These are phyloP conservation scores for Ceratocystis smalleyi DNA, from an alignment of 2,329 filamentous ascomycete species.

Conservation along the genomic window DNA sequence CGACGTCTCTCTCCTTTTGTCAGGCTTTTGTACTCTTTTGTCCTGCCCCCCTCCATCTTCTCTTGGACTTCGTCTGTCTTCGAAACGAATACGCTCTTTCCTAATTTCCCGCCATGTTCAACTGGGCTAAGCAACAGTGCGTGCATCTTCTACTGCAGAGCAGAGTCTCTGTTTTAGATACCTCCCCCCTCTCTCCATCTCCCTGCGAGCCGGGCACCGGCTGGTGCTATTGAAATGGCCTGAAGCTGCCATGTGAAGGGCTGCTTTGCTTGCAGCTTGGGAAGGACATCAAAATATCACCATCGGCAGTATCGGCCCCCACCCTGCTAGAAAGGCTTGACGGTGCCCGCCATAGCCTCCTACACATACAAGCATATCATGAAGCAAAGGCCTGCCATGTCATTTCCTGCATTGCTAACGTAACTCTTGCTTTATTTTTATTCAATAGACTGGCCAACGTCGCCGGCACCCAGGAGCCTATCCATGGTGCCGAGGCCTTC, in stretches of 20 bases:
- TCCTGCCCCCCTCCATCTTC: conserved; percentile 3
- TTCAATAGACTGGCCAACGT: conserved; percentile 51
- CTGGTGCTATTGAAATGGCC: conserved; percentile 1
- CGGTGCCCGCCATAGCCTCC: neutral
- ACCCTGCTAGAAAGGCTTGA: neutral
- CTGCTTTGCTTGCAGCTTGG: neutral
- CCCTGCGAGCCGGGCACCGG: conserved; percentile 19
- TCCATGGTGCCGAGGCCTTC: conserved; percentile 82
- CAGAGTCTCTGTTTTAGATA: conserved; percentile 7
- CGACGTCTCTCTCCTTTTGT: conserved; percentile 2
- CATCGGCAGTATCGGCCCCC: neutral
- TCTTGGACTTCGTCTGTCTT: neutral
- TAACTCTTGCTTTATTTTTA: conserved; percentile 5
- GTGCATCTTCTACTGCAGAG: conserved; percentile 22
- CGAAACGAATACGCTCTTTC: conserved; percentile 1
- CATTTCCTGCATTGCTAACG: conserved; percentile 4
- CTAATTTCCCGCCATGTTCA: conserved; percentile 50
- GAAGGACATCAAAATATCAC: neutral
- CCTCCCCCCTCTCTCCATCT: conserved; percentile 14
- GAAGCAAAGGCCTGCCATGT: neutral
- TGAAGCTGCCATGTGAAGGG: neutral
- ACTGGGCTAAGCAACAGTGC: conserved; percentile 87
- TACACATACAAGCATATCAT: neutral
- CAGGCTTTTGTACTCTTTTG: neutral
- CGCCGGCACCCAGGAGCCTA: conserved; percentile 88